Percentiles rank a stretch among this genome's conserved stretches.
phyloP scores from a whole-genome alignment of 768 basidiomycete species.

The Lentinula sp. region DNA sequence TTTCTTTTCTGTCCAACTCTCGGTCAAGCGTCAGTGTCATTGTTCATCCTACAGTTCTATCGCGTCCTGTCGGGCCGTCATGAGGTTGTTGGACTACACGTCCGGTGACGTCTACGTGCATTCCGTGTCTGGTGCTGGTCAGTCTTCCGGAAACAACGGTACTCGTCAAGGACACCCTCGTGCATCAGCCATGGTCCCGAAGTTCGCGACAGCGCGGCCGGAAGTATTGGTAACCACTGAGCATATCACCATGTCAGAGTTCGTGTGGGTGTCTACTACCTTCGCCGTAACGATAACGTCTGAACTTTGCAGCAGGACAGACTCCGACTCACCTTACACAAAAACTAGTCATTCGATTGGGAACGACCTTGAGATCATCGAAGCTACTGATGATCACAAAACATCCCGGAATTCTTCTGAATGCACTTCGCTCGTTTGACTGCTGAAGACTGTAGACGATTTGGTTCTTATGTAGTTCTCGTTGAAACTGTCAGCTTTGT shows the following conservation, averaged over 20 bases:
- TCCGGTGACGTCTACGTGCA: slow-evolving; percentile 39
- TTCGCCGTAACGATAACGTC: neutral
- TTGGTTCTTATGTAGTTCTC: neutral
- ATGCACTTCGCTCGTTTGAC: neutral
- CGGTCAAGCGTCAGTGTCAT: neutral
- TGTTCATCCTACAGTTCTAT: slow-evolving; percentile 34
- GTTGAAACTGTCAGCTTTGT: neutral
- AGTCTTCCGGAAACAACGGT: slow-evolving; percentile 24
- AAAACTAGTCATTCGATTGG: neutral
- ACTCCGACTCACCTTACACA: neutral
- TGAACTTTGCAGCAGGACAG: neutral
- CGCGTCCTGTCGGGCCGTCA: slow-evolving; percentile 64
- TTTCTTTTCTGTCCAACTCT: slow-evolving; percentile 5
- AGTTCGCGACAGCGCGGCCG: slow-evolving; percentile 27
- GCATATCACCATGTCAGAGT: slow-evolving; percentile 55
- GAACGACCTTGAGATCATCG: neutral
- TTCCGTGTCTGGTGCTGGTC: slow-evolving; percentile 28
- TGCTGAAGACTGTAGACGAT: neutral
- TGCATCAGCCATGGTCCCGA: slow-evolving; percentile 20
- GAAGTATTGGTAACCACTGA: slow-evolving; percentile 57
- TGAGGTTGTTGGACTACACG: slow-evolving; percentile 55
- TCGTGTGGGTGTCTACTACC: slow-evolving; percentile 29
- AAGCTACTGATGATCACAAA: neutral
- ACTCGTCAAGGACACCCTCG: slow-evolving; percentile 24
- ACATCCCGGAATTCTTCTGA: neutral